Evolutionary conservation across 1,284 basidiomycete genomes (phyloP).

Genomic region (Austroboletus novae-zelandiae): DNA sequence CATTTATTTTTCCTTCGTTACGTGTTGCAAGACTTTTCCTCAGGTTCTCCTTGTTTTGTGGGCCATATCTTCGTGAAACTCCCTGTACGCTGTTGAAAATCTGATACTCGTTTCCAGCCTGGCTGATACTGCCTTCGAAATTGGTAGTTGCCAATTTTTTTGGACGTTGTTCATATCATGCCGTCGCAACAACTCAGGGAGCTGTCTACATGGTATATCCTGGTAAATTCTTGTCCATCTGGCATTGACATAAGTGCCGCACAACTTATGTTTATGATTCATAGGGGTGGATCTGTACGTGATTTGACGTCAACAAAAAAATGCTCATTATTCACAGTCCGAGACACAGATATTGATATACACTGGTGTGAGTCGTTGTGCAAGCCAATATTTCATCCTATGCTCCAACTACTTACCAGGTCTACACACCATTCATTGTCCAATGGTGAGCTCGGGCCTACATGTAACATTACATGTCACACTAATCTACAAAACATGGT

Average conservation of each 20-base stretch:
- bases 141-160: constrained; percentile 36
- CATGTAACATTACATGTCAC: not conserved
- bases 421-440: not conserved
- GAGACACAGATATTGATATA: not conserved
- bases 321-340: not conserved
- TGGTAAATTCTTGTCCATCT: not conserved
- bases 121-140: constrained; percentile 2
- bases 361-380: not conserved
- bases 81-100: not conserved
- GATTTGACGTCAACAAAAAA: not conserved
- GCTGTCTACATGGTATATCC: not conserved
- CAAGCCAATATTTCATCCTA: not conserved
- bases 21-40: not conserved
- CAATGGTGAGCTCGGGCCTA: not conserved
- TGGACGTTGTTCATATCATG: not conserved
- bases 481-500: not conserved
- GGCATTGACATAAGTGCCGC: not conserved
- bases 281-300: constrained; percentile 14
- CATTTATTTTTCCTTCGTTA: not conserved
- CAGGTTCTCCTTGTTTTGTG: constrained; percentile 10
- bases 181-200: not conserved
- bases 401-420: constrained; percentile 5
- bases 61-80: not conserved
- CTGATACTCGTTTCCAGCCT: not conserved
- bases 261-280: not conserved